A percentile compares a stretch with the other conserved stretches of the same genome.
Conservation (phyloP, 2,329 filamentous ascomycete species). For the Fusarium zealandicum region DNA sequence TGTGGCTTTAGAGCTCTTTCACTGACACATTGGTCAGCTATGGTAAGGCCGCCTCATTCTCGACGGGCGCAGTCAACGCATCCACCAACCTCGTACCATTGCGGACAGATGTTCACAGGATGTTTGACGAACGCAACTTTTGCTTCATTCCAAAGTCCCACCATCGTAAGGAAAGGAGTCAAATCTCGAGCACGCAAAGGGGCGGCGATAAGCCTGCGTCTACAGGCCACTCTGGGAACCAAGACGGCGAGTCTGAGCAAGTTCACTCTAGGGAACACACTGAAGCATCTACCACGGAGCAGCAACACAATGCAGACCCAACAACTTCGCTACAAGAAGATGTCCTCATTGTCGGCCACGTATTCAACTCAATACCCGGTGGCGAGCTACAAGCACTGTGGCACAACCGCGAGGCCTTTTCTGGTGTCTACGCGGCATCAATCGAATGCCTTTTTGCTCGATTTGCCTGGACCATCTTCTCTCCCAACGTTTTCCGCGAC, state of each 20-base stretch:
- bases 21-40: background rate
- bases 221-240: too few species aligned
- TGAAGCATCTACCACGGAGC: background rate
- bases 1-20: background rate
- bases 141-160: background rate
- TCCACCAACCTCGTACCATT: background rate
- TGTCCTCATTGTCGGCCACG: background rate
- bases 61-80: background rate
- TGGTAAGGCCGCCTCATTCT: background rate
- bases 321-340: background rate
- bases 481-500: constrained; percentile 1
- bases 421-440: background rate
- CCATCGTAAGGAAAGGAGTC: too few species aligned
- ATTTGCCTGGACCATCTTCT: constrained; percentile 11
- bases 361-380: background rate
- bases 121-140: constrained; percentile 2
- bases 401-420: background rate
- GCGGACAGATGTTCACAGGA: background rate
- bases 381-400: background rate
- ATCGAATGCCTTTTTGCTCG: constrained; percentile 7
- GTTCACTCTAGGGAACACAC: too few species aligned
- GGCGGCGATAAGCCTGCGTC: too few species aligned
- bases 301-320: too few species aligned
- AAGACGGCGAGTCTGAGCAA: too few species aligned
- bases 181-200: too few species aligned